Base-by-base conservation (phyloP, 139 green algal species). In the Chlorella vulgaris region DNA sequence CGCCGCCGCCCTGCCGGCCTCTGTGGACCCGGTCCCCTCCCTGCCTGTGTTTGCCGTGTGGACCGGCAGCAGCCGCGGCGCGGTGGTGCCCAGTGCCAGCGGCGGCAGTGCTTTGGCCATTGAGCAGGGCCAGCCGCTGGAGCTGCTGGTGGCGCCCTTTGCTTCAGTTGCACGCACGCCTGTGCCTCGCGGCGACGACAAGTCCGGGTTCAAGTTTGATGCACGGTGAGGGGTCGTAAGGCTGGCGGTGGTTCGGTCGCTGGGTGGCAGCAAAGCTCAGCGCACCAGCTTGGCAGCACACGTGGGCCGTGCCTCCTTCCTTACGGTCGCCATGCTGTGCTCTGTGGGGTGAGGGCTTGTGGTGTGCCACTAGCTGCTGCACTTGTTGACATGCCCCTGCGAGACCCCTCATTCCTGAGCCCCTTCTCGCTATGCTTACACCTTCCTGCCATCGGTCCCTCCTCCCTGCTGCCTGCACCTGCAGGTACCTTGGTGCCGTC, bases 11-110 rank as follows among this genome's bases (percentile, higher is more conserved):
- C 31, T 24, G 47, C 40, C 47, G 47, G 36, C 24, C 39, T 31
- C 24, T 36, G 21, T 28, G 4, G 31, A 39, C 18, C 55, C 28
- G 55, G 28, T n/a, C 22, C 53, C 73, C 7, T 19, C 51, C 19
- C 73, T 79, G 24, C 73, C 73, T 36, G 53, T 68, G 2, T 79
- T 69, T 69, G 73, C 73, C 10, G 73, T 79, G 51, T 79, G 62
- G 62, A 60, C 73, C 3, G 38, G 53, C 73, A 79, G 73, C 73
- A 79, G 73, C 73, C 58, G 39, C 22, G 73, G 21, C 7, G 31
- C 47, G 0, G 73, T 53, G 53, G 35, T 28, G 35, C 51, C 73
- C 38, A 28, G 19, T 53, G 36, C 35, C 35, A 55, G 51, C 19
- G 53, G 26, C 29, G 29, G 22, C 18, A 28, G 42, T 13, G 42